phyloP scores from a whole-genome alignment of 257 asterid genomes.

The Anisodus acutangulus region DNA sequence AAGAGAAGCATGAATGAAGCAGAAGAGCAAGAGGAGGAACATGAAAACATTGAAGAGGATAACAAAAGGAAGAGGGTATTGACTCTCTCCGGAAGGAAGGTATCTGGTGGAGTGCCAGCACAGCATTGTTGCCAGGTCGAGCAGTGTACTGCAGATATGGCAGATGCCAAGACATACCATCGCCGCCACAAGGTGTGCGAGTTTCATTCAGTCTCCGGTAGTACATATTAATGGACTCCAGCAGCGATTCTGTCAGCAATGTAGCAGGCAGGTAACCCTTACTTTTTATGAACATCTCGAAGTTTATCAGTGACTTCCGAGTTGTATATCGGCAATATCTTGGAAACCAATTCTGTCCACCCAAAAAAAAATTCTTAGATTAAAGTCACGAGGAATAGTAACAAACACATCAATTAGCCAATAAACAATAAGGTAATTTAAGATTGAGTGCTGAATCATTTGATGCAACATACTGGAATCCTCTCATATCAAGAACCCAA shows the following conservation, averaged over 20 bases:
- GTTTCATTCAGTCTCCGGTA: constrained; percentile 70
- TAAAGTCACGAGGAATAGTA: background rate
- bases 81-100: constrained; percentile 51
- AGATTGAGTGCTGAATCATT: background rate
- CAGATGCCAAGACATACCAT: constrained; percentile 67
- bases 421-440: background rate
- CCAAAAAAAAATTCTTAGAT: background rate
- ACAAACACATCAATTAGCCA: constrained; percentile 4
- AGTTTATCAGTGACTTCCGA: constrained; percentile 1
- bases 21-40: constrained; percentile 59
- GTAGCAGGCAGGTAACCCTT: constrained; percentile 74
- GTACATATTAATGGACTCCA: constrained; percentile 59
- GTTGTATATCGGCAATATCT: background rate
- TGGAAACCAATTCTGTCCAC: background rate
- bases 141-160: constrained; percentile 66
- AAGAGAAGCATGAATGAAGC: constrained; percentile 54
- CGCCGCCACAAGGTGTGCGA: constrained; percentile 91
- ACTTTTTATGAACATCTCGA: background rate
- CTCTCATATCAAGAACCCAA: constrained; percentile 24
- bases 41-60: constrained; percentile 54
- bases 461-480: background rate
- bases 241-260: constrained; percentile 96
- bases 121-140: constrained; percentile 72
- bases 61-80: constrained; percentile 58
- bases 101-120: constrained; percentile 46